Evolutionary conservation across 169 alveolate genomes (phyloP).

Genomic region (Blepharisma undulans): DNA sequence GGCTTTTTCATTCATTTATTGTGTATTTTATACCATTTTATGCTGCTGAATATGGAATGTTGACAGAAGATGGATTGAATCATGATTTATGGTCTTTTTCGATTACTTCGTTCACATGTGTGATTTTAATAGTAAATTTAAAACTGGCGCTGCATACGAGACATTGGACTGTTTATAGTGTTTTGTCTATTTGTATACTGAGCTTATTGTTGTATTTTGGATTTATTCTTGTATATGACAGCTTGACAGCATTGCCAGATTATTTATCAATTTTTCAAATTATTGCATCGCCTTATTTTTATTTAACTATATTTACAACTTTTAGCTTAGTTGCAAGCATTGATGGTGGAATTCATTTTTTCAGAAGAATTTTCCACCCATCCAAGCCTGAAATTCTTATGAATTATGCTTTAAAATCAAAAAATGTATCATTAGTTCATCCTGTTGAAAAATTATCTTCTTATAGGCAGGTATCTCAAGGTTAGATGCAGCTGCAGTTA

Average conservation of each 20-base stretch:
- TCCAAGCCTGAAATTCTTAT: constrained; percentile 19
- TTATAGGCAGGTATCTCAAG: background rate
- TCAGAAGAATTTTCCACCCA: background rate
- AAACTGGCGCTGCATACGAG: constrained; percentile 59
- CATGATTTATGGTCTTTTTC: constrained; percentile 74
- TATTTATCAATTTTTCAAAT: background rate
- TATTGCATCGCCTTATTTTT: background rate
- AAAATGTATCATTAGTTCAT: background rate
- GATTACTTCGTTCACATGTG: constrained; percentile 71
- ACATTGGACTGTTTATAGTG: constrained; percentile 50
- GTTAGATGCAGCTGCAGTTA: background rate
- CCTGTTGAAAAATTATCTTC: background rate
- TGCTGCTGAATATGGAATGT: constrained; percentile 21
- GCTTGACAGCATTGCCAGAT: background rate
- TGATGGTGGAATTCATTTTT: background rate
- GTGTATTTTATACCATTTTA: constrained; percentile 59
- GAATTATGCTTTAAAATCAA: background rate
- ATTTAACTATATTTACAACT: background rate
- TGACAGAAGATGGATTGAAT: constrained; percentile 65
- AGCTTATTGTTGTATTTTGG: constrained; percentile 57
- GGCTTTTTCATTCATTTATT: constrained; percentile 57
- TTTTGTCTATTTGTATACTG: constrained; percentile 43
- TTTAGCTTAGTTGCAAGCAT: background rate
- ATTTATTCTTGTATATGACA: constrained; percentile 48
- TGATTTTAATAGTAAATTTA: constrained; percentile 65